A percentile compares a stretch with the other conserved stretches of the same genome.
These are phyloP conservation scores for Xylariaceae sp. DNA, from an alignment of 2,329 filamentous ascomycete species.

Conservation along the genomic window DNA sequence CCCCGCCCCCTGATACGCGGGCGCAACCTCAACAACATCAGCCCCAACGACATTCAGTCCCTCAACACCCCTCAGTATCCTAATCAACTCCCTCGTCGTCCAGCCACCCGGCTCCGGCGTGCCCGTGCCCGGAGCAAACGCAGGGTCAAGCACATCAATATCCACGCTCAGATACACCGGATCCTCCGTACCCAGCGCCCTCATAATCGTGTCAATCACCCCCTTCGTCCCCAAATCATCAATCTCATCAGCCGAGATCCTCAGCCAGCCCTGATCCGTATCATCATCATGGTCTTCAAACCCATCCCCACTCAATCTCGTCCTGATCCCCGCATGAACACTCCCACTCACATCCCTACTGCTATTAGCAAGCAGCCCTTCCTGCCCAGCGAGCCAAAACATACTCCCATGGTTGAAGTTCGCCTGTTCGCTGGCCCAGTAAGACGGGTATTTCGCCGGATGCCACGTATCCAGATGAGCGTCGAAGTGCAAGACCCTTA, in stretches of 20 bases:
- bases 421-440: constrained; percentile 66
- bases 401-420: constrained; percentile 86
- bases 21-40: constrained; percentile 85
- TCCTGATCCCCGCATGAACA: constrained; percentile 80
- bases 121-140: constrained; percentile 67
- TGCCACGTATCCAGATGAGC: constrained; percentile 83
- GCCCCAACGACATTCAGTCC: constrained; percentile 80
- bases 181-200: constrained; percentile 66
- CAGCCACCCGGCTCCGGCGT: constrained; percentile 89
- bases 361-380: constrained; percentile 71
- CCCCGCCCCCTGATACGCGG: constrained; percentile 74
- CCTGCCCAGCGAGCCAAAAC: constrained; percentile 83
- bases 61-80: constrained; percentile 78
- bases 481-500: constrained; percentile 74
- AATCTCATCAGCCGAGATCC: constrained; percentile 80
- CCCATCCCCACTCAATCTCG: constrained; percentile 63
- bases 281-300: constrained; percentile 70
- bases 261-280: constrained; percentile 70
- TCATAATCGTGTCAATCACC: constrained; percentile 66
- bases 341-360: constrained; percentile 56
- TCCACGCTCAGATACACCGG: constrained; percentile 79
- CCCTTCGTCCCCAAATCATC: constrained; percentile 74
- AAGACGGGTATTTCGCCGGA: constrained; percentile 71
- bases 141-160: constrained; percentile 72
- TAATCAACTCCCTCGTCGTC: constrained; percentile 83